These are phyloP conservation scores for Phytophthora pistaciae DNA, from an alignment of 352 stramenopile species.

Conservation along the genomic window DNA sequence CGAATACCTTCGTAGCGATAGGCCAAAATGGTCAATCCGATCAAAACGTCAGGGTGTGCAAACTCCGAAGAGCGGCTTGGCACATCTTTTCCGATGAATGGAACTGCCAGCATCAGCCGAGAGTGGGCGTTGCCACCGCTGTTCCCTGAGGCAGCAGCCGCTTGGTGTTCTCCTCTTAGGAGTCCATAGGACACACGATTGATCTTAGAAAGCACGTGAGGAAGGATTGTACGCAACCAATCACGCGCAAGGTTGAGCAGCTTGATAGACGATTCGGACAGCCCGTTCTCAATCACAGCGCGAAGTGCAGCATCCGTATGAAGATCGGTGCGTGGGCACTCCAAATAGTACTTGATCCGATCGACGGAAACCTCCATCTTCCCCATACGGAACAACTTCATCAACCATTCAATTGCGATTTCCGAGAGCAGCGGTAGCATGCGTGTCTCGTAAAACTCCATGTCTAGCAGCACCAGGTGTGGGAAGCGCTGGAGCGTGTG, in stretches of 20 bases:
- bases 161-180: slow-evolving; percentile 81
- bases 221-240: slow-evolving; percentile 97
- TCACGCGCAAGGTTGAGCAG: slow-evolving; percentile 98
- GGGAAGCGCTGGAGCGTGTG: slow-evolving; percentile 97
- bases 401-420: slow-evolving; percentile 83
- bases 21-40: slow-evolving; percentile 91
- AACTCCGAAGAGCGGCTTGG: slow-evolving; percentile 99
- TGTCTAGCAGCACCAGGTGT: slow-evolving; percentile 98
- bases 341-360: slow-evolving; percentile 73
- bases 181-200: slow-evolving; percentile 99
- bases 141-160: slow-evolving; percentile 53
- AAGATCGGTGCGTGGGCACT: slow-evolving; percentile 65
- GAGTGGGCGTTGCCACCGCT: slow-evolving; percentile 94
- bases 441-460: slow-evolving; percentile 94
- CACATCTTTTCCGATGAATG: slow-evolving; percentile 99
- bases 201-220: slow-evolving; percentile 99
- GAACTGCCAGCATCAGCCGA: slow-evolving; percentile 96
- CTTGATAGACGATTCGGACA: slow-evolving; percentile 94
- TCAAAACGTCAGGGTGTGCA: slow-evolving; percentile 97
- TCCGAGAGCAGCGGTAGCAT: slow-evolving; percentile 96
- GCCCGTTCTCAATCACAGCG: slow-evolving; percentile 73
- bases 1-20: slow-evolving; percentile 93
- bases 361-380: slow-evolving; percentile 93
- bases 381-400: slow-evolving; percentile 92
- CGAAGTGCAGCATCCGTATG: slow-evolving; percentile 82